A percentile compares a stretch with the other conserved stretches of the same genome.
Conservation (phyloP, 2,329 filamentous ascomycete species). For the Colletotrichum sublineola region DNA sequence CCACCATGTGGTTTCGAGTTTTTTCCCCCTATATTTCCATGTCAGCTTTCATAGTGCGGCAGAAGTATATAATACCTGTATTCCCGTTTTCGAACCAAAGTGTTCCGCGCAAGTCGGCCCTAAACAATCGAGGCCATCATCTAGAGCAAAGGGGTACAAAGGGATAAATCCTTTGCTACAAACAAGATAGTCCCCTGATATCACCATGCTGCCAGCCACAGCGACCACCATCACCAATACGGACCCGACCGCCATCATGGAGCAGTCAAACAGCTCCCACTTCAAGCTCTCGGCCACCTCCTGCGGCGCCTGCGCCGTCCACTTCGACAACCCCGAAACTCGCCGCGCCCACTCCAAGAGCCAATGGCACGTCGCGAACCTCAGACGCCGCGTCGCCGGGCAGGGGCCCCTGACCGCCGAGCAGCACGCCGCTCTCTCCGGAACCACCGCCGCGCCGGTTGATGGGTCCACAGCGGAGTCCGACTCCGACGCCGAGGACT, state of each 20-base stretch:
- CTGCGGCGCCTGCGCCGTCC: constrained; percentile 35
- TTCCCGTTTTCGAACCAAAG: background rate
- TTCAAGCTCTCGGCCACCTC: constrained; percentile 38
- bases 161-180: background rate
- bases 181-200: background rate
- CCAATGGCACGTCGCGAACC: constrained; percentile 38
- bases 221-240: constrained; percentile 2
- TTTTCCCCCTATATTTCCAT: background rate
- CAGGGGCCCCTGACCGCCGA: constrained; percentile 28
- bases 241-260: constrained; percentile 12
- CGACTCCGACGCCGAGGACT: constrained; percentile 16
- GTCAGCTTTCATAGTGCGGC: background rate
- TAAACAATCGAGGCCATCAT: background rate
- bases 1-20: background rate
- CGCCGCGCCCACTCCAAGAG: constrained; percentile 37
- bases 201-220: constrained; percentile 1
- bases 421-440: constrained; percentile 14
- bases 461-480: background rate
- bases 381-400: constrained; percentile 37
- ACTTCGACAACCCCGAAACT: constrained; percentile 29
- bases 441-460: background rate
- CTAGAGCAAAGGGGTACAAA: too few relatives aligned
- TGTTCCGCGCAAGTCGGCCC: background rate
- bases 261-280: constrained; percentile 14
- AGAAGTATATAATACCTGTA: background rate